A percentile compares a stretch with the other conserved stretches of the same genome.
Evolutionary conservation across 495 filamentous ascomycete species (phyloP).

Genomic region (Aspergillus baeticus): DNA sequence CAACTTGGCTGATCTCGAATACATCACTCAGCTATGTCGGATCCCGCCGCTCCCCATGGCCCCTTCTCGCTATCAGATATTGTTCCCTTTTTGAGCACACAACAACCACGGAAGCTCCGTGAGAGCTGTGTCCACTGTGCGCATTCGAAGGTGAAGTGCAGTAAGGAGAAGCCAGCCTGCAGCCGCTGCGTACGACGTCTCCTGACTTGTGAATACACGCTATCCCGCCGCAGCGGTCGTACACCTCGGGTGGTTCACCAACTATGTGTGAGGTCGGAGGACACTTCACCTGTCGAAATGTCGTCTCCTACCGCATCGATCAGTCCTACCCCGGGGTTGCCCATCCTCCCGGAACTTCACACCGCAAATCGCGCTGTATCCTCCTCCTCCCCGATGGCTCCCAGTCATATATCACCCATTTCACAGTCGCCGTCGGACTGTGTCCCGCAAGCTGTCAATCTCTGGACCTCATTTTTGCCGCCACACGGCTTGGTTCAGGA

Average conservation of each 20-base stretch:
- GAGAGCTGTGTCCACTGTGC: slow-evolving; percentile 31
- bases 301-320: too few relatives aligned
- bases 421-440: neutral
- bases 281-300: too few relatives aligned
- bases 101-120: slow-evolving; percentile 19
- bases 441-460: neutral
- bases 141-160: slow-evolving; percentile 50
- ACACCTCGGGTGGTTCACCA: neutral
- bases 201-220: slow-evolving; percentile 52
- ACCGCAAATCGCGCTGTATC: neutral
- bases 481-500: neutral
- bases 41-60: too few relatives aligned
- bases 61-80: neutral
- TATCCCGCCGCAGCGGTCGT: slow-evolving; percentile 41
- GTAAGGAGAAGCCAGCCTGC: slow-evolving; percentile 57
- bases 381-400: too few relatives aligned
- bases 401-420: too few relatives aligned
- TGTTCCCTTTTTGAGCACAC: neutral
- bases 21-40: neutral
- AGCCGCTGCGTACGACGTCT: slow-evolving; percentile 53
- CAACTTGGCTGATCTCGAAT: too few relatives aligned
- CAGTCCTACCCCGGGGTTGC: too few relatives aligned
- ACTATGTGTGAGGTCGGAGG: neutral
- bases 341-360: too few relatives aligned
- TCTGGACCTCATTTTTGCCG: slow-evolving; percentile 2